Base-by-base conservation (phyloP, 345 rosid genomes). In the Melaleuca quinquenervia region DNA sequence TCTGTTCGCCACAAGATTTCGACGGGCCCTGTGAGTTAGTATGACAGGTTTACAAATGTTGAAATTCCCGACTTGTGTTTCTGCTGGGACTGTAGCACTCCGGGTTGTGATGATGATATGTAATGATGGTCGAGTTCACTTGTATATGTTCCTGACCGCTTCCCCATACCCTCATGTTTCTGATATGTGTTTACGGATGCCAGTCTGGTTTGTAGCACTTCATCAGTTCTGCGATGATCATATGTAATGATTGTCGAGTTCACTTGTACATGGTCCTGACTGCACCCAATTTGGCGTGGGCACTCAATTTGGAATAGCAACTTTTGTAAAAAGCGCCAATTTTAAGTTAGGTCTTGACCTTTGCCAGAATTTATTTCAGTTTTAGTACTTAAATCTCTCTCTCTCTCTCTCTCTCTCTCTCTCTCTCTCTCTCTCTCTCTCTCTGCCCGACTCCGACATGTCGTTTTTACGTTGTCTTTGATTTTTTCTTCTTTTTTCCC, bases 351-450 rank as follows among this genome's bases (percentile, higher is more conserved):
- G 3, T 32, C 3, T 32, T 16, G 16, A 32, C 44, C 32, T 0
- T 0, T 5, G 45, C 0, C 6, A 0, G 0, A 15, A 15, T 29
- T 20, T 11, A 0, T 64, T 64, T 32, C 45, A 16, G 22, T 32
- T 64, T 58, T 16, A 18, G 45, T 64, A 16, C 0, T 0, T 11
- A 64, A 64, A 32, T 15, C 32, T 9, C n/a, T 41, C 41, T 41
- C 41, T 41, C 41, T 41, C 41, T 41, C 41, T 41, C 41, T 41
- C 41, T 41, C 41, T 41, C 41, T 41, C 41, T 41, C 41, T 41
- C 41, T 41, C 41, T 41, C 41, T 41, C 41, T 41, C 41, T 41
- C 41, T 41, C 41, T 41, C 41, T 41, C 41, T 41, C 41, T 41
- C 41, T 41, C 41, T 41, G 3, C 4, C 41, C 41, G 41, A 41